Evolutionary conservation across 768 basidiomycete genomes (phyloP).

Genomic region (Pleurotus eryngii): DNA sequence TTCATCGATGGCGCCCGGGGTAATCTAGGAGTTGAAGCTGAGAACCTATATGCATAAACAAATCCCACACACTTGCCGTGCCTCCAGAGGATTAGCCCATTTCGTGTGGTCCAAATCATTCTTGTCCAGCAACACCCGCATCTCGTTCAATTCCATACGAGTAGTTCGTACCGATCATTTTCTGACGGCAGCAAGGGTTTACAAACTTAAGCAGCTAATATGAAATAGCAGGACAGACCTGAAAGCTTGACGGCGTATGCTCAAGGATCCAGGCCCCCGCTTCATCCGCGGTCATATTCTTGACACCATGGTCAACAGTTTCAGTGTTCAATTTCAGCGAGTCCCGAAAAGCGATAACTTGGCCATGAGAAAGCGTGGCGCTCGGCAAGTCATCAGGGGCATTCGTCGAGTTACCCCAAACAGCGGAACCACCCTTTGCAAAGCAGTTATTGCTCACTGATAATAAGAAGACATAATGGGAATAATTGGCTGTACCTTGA

Average conservation of each 20-base stretch:
- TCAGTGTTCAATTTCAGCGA: slow-evolving; percentile 16
- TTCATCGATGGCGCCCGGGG: slow-evolving; percentile 91
- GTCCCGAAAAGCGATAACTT: slow-evolving; percentile 77
- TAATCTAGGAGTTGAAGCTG: slow-evolving; percentile 42
- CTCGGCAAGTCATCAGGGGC: slow-evolving; percentile 77
- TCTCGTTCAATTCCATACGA: slow-evolving; percentile 86
- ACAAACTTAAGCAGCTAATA: neutral
- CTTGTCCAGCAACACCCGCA: slow-evolving; percentile 50
- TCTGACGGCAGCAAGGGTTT: slow-evolving; percentile 33
- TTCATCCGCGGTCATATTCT: slow-evolving; percentile 77
- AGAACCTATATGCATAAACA: neutral
- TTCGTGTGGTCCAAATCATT: slow-evolving; percentile 77
- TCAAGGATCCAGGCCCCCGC: slow-evolving; percentile 78
- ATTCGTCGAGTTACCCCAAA: slow-evolving; percentile 76
- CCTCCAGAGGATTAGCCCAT: slow-evolving; percentile 91
- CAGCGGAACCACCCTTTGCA: slow-evolving; percentile 67
- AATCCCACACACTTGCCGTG: slow-evolving; percentile 41
- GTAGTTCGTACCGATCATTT: slow-evolving; percentile 84
- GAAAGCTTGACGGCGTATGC: slow-evolving; percentile 81
- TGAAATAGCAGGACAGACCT: slow-evolving; percentile 37
- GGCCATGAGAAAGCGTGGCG: slow-evolving; percentile 65
- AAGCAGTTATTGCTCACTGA: neutral
- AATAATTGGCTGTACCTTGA: slow-evolving; percentile 57
- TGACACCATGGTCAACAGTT: slow-evolving; percentile 16
- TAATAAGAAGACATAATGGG: neutral